These are phyloP conservation scores for Calonectria ilicicola DNA, from an alignment of 2,329 filamentous ascomycete genomes.

Conservation along the genomic window DNA sequence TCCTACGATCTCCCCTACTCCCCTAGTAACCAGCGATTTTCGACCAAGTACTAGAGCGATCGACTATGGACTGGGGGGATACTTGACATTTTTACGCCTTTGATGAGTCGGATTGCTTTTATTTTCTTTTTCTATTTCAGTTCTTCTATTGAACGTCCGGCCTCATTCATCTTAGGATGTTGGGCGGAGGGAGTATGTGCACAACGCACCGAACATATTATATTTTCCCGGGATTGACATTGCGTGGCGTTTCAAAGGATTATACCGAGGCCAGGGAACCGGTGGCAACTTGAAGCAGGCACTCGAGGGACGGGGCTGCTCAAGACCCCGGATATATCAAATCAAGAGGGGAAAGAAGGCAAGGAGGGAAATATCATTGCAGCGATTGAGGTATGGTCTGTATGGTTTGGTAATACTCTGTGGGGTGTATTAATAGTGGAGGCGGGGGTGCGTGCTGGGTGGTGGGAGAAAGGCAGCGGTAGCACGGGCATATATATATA, in stretches of 20 bases:
- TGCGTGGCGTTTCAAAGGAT: conserved; percentile 37
- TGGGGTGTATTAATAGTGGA: conserved; percentile 19
- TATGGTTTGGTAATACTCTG: conserved; percentile 15
- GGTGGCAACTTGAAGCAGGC: neutral
- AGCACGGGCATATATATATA: conserved; percentile 13
- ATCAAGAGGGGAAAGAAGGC: neutral
- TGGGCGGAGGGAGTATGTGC: conserved; percentile 1
- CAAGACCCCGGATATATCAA: neutral
- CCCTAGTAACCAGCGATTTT: conserved; percentile 56
- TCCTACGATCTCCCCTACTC: conserved; percentile 66
- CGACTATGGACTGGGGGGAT: neutral
- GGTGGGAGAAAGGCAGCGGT: conserved; percentile 3
- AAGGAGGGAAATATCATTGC: neutral
- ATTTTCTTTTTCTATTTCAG: conserved; percentile 27
- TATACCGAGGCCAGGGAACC: conserved; percentile 15
- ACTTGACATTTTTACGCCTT: conserved; percentile 24
- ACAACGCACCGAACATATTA: conserved; percentile 13
- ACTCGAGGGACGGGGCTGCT: neutral
- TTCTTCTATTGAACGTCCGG: conserved; percentile 9
- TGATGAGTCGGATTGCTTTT: conserved; percentile 30
- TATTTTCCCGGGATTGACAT: conserved; percentile 28
- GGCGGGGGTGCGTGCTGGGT: neutral
- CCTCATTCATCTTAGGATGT: conserved; percentile 3
- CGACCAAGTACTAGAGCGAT: conserved; percentile 57
- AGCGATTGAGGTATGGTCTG: neutral